Conservation (phyloP, 306 rosid species). For the Castanea mollissima region DNA sequence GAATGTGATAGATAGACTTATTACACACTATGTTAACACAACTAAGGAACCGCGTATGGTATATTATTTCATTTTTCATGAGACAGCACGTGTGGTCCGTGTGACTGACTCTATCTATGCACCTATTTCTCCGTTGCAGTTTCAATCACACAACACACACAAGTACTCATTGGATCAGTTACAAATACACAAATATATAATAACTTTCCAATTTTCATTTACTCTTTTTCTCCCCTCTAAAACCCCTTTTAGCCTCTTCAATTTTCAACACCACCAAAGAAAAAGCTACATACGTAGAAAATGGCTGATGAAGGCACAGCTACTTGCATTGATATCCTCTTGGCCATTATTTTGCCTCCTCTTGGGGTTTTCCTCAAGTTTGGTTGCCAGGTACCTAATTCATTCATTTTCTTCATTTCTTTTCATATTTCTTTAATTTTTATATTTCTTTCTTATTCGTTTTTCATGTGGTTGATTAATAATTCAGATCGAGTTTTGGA, state of each 20-base stretch:
- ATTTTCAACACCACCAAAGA: no score
- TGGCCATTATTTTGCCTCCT: conserved; percentile 84
- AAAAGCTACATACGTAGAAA: neutral
- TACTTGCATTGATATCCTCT: conserved; percentile 55
- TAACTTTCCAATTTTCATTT: no score
- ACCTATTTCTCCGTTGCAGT: neutral
- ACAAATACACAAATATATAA: neutral
- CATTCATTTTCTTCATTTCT: no score
- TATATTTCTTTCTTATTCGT: neutral
- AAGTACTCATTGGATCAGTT: neutral
- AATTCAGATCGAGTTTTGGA: conserved; percentile 77
- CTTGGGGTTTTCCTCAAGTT: conserved; percentile 87
- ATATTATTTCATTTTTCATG: neutral
- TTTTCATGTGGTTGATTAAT: neutral
- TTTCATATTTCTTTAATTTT: no score
- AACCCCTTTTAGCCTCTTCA: no score
- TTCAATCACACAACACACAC: neutral
- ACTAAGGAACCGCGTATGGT: conserved; percentile 35
- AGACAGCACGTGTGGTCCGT: neutral
- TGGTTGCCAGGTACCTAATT: conserved; percentile 52
- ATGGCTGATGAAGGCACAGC: conserved; percentile 47
- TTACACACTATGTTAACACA: neutral
- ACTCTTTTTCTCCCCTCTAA: neutral
- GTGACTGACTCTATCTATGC: conserved; percentile 13
- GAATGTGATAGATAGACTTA: neutral